Percentiles rank a stretch among this genome's conserved stretches.
phyloP scores from a whole-genome alignment of 1,284 basidiomycete genomes.

The Leccinum variabile region DNA sequence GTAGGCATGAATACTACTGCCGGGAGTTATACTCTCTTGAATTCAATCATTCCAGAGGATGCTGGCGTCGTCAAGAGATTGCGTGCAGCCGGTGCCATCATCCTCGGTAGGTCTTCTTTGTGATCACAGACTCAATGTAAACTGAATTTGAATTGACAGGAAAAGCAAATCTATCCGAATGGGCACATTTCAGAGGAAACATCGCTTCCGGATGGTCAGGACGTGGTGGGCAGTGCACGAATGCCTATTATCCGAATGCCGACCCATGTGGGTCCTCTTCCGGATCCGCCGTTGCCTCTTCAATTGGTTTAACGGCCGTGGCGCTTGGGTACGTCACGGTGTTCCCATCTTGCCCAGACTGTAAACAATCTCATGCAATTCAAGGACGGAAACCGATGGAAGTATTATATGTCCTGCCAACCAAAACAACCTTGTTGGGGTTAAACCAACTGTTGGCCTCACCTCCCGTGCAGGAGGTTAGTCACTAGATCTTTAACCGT shows the following conservation, averaged over 20 bases:
- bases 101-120: constrained; percentile 45
- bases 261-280: constrained; percentile 68
- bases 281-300: constrained; percentile 59
- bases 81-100: constrained; percentile 66
- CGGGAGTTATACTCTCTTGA: constrained; percentile 58
- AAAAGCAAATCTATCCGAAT: constrained; percentile 68
- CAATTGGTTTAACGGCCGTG: constrained; percentile 61
- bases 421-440: constrained; percentile 56
- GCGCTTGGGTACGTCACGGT: constrained; percentile 52
- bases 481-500: not conserved
- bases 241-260: constrained; percentile 58
- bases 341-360: not conserved
- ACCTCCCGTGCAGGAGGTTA: constrained; percentile 59
- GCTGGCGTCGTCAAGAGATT: constrained; percentile 60
- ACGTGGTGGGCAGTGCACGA: constrained; percentile 61
- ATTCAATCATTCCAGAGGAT: constrained; percentile 60
- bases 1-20: constrained; percentile 67
- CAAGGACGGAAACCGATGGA: constrained; percentile 59
- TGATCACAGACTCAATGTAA: not conserved
- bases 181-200: constrained; percentile 59
- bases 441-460: constrained; percentile 62
- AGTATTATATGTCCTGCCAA: constrained; percentile 57
- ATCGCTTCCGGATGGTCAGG: constrained; percentile 71
- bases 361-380: not conserved
- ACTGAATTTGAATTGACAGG: constrained; percentile 39